phyloP scores from a whole-genome alignment of 768 basidiomycete species.

The Russula ochroleuca region DNA sequence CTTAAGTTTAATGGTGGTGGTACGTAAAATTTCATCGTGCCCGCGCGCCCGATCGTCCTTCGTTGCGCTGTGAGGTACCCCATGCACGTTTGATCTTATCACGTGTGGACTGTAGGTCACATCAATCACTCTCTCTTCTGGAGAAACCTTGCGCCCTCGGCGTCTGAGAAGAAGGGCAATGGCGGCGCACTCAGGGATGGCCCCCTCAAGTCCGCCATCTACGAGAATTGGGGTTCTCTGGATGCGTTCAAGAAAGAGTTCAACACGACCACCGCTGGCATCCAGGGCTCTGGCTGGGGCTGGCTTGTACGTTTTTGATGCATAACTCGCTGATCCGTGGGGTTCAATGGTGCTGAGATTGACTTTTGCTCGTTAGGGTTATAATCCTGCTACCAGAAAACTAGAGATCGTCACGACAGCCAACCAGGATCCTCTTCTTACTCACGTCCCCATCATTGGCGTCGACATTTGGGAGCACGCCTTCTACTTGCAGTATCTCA shows the following conservation, averaged over 20 bases:
- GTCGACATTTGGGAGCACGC: conserved; percentile 97
- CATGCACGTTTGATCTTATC: conserved; percentile 13
- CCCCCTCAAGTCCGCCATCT: conserved; percentile 62
- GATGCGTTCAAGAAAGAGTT: conserved; percentile 75
- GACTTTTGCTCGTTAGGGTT: conserved; percentile 46
- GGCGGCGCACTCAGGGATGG: conserved; percentile 59
- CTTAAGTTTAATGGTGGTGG: conserved; percentile 97
- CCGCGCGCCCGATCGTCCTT: not conserved
- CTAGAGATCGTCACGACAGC: conserved; percentile 88
- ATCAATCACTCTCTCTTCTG: conserved; percentile 97
- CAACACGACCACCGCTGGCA: conserved; percentile 77
- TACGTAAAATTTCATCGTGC: conserved; percentile 35
- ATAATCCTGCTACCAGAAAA: conserved; percentile 57
- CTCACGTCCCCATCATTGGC: conserved; percentile 77
- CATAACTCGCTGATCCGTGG: not conserved
- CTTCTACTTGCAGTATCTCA: conserved; percentile 94
- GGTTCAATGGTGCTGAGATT: not conserved
- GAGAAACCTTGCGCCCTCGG: conserved; percentile 80
- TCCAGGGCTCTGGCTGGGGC: conserved; percentile 95
- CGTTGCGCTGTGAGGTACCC: not conserved
- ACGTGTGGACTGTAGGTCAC: conserved; percentile 51
- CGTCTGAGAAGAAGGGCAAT: conserved; percentile 47
- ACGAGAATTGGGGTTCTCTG: conserved; percentile 58
- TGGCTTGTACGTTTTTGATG: conserved; percentile 69
- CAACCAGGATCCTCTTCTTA: conserved; percentile 91